Evolutionary conservation across 352 stramenopile species (phyloP).

Genomic region (Globisporangium nunn): DNA sequence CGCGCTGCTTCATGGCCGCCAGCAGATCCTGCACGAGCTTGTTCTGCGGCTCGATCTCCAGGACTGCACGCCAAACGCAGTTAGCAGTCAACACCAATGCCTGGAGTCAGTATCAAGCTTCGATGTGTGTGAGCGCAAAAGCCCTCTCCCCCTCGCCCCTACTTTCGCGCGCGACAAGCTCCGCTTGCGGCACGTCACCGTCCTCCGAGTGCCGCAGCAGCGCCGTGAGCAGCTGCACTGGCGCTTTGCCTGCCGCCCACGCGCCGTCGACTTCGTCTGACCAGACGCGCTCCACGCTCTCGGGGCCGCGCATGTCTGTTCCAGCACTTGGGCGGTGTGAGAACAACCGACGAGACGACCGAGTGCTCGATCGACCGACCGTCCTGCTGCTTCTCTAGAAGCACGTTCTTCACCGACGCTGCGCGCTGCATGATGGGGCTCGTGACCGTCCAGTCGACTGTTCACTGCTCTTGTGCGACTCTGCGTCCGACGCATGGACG

Average conservation of each 20-base stretch:
- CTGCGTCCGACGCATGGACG: no score
- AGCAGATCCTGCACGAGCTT: constrained; percentile 58
- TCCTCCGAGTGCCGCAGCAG: constrained; percentile 56
- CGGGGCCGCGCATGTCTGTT: constrained; percentile 20
- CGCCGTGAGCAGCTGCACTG: constrained; percentile 43
- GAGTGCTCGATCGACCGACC: neutral
- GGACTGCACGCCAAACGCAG: constrained; percentile 21
- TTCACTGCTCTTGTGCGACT: no score
- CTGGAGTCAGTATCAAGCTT: neutral
- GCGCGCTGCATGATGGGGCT: constrained; percentile 23
- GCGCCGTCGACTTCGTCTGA: constrained; percentile 52
- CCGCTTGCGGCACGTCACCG: constrained; percentile 38
- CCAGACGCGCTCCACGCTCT: constrained; percentile 52
- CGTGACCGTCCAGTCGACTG: neutral
- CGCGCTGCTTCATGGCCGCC: constrained; percentile 50
- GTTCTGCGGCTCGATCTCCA: constrained; percentile 54
- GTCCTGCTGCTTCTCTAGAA: constrained; percentile 15
- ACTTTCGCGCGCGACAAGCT: constrained; percentile 44
- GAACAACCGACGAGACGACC: no score
- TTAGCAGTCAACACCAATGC: neutral
- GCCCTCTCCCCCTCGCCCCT: no score
- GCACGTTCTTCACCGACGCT: constrained; percentile 20
- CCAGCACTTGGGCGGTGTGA: neutral
- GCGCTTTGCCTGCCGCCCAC: constrained; percentile 54
- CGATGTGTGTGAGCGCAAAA: no score